Conservation (phyloP, 208 protist species). For the Leishmania mexicana region DNA sequence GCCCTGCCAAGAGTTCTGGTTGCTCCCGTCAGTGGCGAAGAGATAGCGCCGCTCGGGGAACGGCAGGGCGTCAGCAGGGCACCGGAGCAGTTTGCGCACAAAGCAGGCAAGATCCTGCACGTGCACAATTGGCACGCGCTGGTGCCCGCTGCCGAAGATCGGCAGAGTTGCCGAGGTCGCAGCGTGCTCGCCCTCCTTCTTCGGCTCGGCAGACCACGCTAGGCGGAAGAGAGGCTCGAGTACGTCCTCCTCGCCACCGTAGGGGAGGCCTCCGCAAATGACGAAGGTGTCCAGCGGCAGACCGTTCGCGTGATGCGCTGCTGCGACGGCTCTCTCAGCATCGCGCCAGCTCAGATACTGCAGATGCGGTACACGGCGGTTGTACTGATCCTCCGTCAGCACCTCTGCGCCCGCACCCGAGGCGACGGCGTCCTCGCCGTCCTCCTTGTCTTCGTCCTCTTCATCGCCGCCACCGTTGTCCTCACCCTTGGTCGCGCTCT, state of each 20-base stretch:
- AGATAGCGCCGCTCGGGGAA: slow-evolving; percentile 83
- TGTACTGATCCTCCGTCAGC: slow-evolving; percentile 94
- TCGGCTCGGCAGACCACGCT: slow-evolving; percentile 70
- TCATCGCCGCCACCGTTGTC: slow-evolving; percentile 18
- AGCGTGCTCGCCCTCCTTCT: background rate
- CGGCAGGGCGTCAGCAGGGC: slow-evolving; percentile 53
- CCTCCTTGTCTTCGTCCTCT: slow-evolving; percentile 29
- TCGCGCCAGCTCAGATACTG: slow-evolving; percentile 92
- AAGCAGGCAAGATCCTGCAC: slow-evolving; percentile 91
- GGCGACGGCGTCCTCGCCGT: slow-evolving; percentile 18
- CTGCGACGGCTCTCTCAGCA: slow-evolving; percentile 91
- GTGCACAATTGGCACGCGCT: slow-evolving; percentile 93
- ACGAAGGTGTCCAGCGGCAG: slow-evolving; percentile 88
- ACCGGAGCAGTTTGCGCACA: slow-evolving; percentile 59
- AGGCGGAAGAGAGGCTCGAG: slow-evolving; percentile 90
- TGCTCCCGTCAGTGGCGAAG: slow-evolving; percentile 86
- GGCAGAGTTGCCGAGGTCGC: slow-evolving; percentile 51
- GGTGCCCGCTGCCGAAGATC: slow-evolving; percentile 85
- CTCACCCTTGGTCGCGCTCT: slow-evolving; percentile 6
- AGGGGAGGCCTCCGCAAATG: slow-evolving; percentile 88
- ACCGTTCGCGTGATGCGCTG: slow-evolving; percentile 74
- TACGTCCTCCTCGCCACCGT: slow-evolving; percentile 90
- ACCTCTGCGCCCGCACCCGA: slow-evolving; percentile 44
- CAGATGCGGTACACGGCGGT: slow-evolving; percentile 91
- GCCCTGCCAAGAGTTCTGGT: slow-evolving; percentile 55